Conservation (phyloP, 805 yeast species). For the Starmera pachycereana region DNA sequence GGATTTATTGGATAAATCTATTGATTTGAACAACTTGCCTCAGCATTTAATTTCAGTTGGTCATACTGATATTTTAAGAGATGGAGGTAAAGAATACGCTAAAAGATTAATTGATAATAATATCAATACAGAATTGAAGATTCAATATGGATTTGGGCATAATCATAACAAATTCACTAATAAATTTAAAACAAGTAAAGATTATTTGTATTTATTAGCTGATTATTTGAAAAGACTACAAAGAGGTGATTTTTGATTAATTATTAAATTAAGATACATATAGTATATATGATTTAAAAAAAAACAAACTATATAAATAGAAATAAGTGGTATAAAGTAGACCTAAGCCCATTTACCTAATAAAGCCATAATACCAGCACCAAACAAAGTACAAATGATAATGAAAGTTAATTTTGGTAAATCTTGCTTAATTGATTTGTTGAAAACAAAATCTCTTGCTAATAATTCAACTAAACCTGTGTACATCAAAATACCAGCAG, state of each 20-base stretch:
- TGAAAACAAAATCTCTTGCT: slow-evolving; percentile 61
- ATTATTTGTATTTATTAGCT: not conserved
- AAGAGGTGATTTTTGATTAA: not conserved
- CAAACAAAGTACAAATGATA: slow-evolving; percentile 35
- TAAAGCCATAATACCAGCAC: slow-evolving; percentile 64
- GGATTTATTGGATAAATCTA: not conserved
- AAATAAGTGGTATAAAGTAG: too few relatives aligned
- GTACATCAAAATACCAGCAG: slow-evolving; percentile 63
- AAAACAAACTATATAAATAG: too few relatives aligned
- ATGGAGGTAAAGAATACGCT: not conserved
- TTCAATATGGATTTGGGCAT: not conserved
- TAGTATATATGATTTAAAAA: too few relatives aligned
- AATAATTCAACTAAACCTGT: slow-evolving; percentile 66
- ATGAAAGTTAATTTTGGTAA: slow-evolving; percentile 29
- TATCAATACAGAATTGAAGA: not conserved
- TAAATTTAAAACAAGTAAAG: not conserved
- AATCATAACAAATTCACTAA: not conserved
- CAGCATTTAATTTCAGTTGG: not conserved
- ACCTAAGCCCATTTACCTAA: slow-evolving; percentile 65
- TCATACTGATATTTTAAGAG: not conserved
- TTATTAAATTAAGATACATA: too few relatives aligned
- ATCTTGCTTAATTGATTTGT: slow-evolving; percentile 29
- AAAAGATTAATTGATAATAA: not conserved
- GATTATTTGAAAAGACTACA: not conserved
- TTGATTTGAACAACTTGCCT: not conserved